Evolutionary conservation across 2,329 filamentous ascomycete species (phyloP), one percentile per base, ranked within the genome.

Genomic region (Fusarium algeriense): DNA sequence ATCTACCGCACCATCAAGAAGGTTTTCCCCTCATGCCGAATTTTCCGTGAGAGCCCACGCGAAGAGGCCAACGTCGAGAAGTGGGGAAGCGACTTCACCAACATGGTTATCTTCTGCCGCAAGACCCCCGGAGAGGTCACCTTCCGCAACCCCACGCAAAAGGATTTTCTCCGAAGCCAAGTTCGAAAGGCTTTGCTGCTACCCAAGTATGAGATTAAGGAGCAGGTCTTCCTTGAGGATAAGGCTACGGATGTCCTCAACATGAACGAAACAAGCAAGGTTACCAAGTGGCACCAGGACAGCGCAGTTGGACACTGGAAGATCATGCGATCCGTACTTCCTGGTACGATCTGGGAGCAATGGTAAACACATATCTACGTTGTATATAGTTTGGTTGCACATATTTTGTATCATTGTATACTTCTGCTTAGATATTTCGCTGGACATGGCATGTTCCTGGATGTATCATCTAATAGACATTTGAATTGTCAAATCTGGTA

Each of bases 91-190:
- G 93, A 97, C 78, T 98, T 98, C 80, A 93, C 94, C 78, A 99
- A 99, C 84, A 94, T 98, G 88, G 93, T 98, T 49, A 90, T 98
- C 66, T 98, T 98, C 84, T 99, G 96, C 85, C 90, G 89, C 64
- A 95, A 94, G 81, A 85, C 83, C 14, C 63, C 69, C 28, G 76
- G 76, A 6, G 75, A 82, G 1, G 82, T 94, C 40, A 83, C 78
- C 1, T 98, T 98, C 83, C 88, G 95, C 15, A 77, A 84, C 19
- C 88, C 94, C 0, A 83, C 81, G 0, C 80, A 86, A 10, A 82
- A 83, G 4, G 96, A 99, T 78, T 91, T 88, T 75, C 83, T 97
- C 37, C 87, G 88, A 40, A 97, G 92, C 78, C 84, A 89, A 44
- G 90, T 92, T 15, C 85, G 96, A 35, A 82, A 87, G 75, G 85